Base-by-base conservation (phyloP, 2,329 filamentous ascomycete genomes). In the Macrophomina phaseolina region DNA sequence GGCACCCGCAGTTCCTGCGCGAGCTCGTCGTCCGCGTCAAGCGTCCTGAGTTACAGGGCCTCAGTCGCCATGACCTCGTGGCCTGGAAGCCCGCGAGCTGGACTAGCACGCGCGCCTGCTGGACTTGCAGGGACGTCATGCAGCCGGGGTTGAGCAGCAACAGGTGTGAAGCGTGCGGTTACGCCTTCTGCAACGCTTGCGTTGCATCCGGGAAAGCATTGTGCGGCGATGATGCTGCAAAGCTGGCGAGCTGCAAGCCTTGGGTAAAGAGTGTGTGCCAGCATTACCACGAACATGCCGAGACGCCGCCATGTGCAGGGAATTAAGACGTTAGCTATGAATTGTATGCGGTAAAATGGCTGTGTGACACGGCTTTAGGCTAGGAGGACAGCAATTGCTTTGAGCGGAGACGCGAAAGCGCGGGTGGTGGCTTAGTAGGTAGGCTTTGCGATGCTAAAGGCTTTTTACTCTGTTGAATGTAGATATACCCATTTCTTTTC, bases 1-100 rank as follows among this genome's bases (percentile, higher is more conserved):
- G 82, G 82, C 82, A 84, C 65, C 81, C 81, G 5, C 73, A 69
- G 0, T 84, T 84, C 70, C 73, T 84, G 12, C 78, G 82, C 58
- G 82, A 84, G 46, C 72, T 84, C 28, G 76, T 77, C 56, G 82
- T 84, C 11, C 75, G 78, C 55, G 71, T 84, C 32, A 84, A 84
- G 72, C 71, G 80, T 5, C 81, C 81, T 0, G 80, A 79, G n/a
- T 66, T 71, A 14, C 78, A 82, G 69, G 78, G 77, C 2, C 72
- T 84, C 61, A 71, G 71, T 56, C 72, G 82, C 5, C 82, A 84
- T 72, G 62, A 69, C 7, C 69, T 84, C 53, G 58, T 56, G 11
- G 70, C 79, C 65, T 84, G 75, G 73, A 73, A 70, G 61, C 80
- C 81, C 1, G 70, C 73, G 69, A 69, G 52, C 51, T 80, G 76